phyloP scores from a whole-genome alignment of 441 rosid genomes.

The Francoa sonchifolia region DNA sequence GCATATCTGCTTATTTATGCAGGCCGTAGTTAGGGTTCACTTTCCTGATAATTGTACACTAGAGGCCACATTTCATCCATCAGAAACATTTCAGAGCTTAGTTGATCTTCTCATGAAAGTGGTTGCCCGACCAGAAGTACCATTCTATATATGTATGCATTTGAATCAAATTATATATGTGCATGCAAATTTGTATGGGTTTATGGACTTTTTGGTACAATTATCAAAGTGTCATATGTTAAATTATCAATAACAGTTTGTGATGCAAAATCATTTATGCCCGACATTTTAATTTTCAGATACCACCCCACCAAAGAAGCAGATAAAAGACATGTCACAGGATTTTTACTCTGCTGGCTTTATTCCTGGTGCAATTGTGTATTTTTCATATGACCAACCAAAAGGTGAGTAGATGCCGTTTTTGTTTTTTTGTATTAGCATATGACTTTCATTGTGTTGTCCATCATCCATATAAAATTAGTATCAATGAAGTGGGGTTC shows the following conservation, averaged over 20 bases:
- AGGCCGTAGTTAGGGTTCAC: constrained; percentile 68
- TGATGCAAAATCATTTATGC: constrained; percentile 3
- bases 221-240: neutral
- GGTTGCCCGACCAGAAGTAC: constrained; percentile 47
- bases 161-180: too few relatives aligned
- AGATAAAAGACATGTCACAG: constrained; percentile 53
- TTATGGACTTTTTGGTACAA: neutral
- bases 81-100: constrained; percentile 64
- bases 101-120: constrained; percentile 55
- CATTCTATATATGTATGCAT: constrained; percentile 76
- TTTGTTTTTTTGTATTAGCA: neutral
- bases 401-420: constrained; percentile 36
- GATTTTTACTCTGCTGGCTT: constrained; percentile 80
- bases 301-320: constrained; percentile 84
- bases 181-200: too few relatives aligned
- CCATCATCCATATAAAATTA: too few relatives aligned
- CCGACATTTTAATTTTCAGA: constrained; percentile 29
- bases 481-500: too few relatives aligned
- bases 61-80: constrained; percentile 63
- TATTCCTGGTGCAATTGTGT: constrained; percentile 85
- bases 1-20: constrained; percentile 11
- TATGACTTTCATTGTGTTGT: too few relatives aligned
- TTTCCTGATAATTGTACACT: constrained; percentile 76
- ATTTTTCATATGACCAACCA: constrained; percentile 57
- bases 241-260: neutral